Evolutionary conservation across 2,329 filamentous ascomycete species (phyloP).

Genomic region (Aspergillus sp.): DNA sequence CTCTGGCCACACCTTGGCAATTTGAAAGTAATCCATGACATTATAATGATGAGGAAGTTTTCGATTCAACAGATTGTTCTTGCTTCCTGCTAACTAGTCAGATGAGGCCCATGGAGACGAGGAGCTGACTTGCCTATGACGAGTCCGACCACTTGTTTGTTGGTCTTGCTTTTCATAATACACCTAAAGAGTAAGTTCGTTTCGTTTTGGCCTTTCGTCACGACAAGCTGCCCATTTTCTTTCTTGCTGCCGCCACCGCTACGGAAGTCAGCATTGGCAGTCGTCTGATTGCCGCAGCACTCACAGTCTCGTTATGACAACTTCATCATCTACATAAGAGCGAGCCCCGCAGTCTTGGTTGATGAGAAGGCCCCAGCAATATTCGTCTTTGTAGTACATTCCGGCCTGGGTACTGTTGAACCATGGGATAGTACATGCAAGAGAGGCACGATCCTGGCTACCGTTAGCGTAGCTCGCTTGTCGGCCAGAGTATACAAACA

Average conservation of each 20-base stretch:
- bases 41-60: slow-evolving; percentile 60
- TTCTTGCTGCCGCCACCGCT: slow-evolving; percentile 56
- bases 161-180: slow-evolving; percentile 49
- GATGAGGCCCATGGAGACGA: neutral
- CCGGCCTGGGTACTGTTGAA: slow-evolving; percentile 63
- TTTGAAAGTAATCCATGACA: slow-evolving; percentile 67
- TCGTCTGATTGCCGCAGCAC: slow-evolving; percentile 22
- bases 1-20: slow-evolving; percentile 70
- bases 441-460: slow-evolving; percentile 43
- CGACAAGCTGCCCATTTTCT: slow-evolving; percentile 50
- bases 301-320: slow-evolving; percentile 65
- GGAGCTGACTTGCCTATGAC: slow-evolving; percentile 51
- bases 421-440: slow-evolving; percentile 65
- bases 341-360: slow-evolving; percentile 55
- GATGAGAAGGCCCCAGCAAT: slow-evolving; percentile 60
- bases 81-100: slow-evolving; percentile 43
- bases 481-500: slow-evolving; percentile 14
- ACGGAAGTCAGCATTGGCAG: slow-evolving; percentile 11
- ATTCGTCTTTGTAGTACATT: slow-evolving; percentile 51
- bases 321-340: slow-evolving; percentile 60
- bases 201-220: slow-evolving; percentile 45
- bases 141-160: slow-evolving; percentile 54
- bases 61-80: slow-evolving; percentile 51
- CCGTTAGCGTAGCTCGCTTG: neutral
- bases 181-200: slow-evolving; percentile 38